Evolutionary conservation across 1,284 basidiomycete species (phyloP).

Genomic region (Thelephora terrestris): DNA sequence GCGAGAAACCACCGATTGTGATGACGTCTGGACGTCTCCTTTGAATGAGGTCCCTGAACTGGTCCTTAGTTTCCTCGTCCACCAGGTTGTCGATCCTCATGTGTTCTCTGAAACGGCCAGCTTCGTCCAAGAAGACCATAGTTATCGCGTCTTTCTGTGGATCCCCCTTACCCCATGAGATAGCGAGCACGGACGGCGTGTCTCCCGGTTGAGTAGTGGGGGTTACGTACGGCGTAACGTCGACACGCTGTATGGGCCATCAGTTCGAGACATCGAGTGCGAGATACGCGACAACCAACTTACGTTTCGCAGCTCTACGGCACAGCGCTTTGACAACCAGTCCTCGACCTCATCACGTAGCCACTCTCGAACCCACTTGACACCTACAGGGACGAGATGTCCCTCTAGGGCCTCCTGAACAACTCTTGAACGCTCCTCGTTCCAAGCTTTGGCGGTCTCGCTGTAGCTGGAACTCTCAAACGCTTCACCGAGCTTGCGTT

Average conservation of each 20-base stretch:
- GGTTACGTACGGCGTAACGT: conserved; percentile 66
- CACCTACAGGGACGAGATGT: conserved; percentile 73
- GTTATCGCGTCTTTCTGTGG: conserved; percentile 85
- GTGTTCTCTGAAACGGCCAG: conserved; percentile 83
- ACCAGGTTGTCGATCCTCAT: conserved; percentile 83
- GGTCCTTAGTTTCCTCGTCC: conserved; percentile 54
- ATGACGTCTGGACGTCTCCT: conserved; percentile 83
- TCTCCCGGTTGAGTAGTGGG: conserved; percentile 58
- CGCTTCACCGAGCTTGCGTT: conserved; percentile 68
- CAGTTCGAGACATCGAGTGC: conserved; percentile 4
- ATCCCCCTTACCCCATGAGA: conserved; percentile 94
- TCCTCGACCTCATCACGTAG: conserved; percentile 89
- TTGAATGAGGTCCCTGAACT: conserved; percentile 77
- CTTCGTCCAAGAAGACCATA: conserved; percentile 79
- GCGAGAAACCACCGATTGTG: conserved; percentile 82
- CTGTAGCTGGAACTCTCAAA: conserved; percentile 83
- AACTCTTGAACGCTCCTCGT: conserved; percentile 74
- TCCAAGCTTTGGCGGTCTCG: conserved; percentile 87
- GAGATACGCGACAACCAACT: conserved; percentile 15
- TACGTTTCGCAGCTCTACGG: conserved; percentile 63
- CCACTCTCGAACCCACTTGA: conserved; percentile 86
- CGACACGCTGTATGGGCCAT: conserved; percentile 42
- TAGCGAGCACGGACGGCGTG: conserved; percentile 77
- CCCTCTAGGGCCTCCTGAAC: conserved; percentile 73
- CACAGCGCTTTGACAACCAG: conserved; percentile 58